phyloP scores from a whole-genome alignment of 2,329 filamentous ascomycete species.

The Diatrype stigma region DNA sequence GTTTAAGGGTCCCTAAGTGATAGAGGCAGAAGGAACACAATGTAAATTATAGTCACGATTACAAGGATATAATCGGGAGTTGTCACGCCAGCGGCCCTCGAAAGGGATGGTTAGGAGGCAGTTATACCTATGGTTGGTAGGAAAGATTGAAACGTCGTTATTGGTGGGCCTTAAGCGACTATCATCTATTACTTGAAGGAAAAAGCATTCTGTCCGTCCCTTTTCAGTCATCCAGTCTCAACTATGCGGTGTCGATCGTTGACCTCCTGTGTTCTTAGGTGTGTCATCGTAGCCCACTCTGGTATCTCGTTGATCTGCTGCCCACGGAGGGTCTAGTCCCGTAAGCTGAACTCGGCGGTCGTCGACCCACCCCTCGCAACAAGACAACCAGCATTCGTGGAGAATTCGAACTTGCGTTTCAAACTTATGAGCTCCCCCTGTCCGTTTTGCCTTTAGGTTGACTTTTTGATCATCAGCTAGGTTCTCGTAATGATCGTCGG shows the following conservation, averaged over 20 bases:
- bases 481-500: too few species aligned
- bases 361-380: background rate
- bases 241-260: background rate
- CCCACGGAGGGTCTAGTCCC: background rate
- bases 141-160: background rate
- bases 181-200: background rate
- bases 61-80: background rate
- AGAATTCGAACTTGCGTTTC: background rate
- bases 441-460: background rate
- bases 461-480: too few species aligned
- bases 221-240: background rate
- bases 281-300: background rate
- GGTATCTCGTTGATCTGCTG: background rate
- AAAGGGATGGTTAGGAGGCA: background rate
- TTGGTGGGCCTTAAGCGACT: background rate
- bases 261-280: background rate
- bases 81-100: background rate
- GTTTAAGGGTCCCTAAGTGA: too few species aligned
- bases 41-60: too few species aligned
- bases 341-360: background rate
- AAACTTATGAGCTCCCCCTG: background rate
- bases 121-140: background rate
- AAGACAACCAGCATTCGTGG: background rate
- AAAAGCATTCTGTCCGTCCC: background rate
- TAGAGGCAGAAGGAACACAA: too few species aligned